Base-by-base conservation (phyloP, 805 yeast genomes). In the Cyberlindnera lachancei region DNA sequence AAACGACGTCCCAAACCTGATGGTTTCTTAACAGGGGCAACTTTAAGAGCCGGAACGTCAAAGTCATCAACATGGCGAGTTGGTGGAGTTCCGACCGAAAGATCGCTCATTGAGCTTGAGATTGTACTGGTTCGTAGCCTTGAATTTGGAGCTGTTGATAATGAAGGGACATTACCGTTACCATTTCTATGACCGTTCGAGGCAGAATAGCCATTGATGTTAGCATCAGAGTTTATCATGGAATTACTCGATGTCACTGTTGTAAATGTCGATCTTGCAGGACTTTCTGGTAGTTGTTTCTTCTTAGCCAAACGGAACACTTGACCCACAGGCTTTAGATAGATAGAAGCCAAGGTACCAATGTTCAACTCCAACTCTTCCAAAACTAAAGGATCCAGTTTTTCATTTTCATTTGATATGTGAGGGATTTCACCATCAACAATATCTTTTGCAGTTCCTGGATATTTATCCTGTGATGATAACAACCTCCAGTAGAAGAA, bases 341-440 rank as follows among this genome's bases (percentile, higher is more conserved):
- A 90, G 11, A 88, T 74, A 0, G 94, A 79, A 0, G 94, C 88
- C 33, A 90, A 59, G 0, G 87, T 64, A 2, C 96, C 96, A 21
- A 88, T 76, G 43, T 76, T 78, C 40, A 87, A 61, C 46, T 84
- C 94, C 33, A 88, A 60, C 49, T 88, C 96, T 44, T 87, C 94
- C 22, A 88, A 55, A 11, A 81, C 68, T 2, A 59, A 56, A 1
- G 80, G 78, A 40, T 85, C 90, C 35, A 87, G 61, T 34, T 73
- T 73, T 27, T 83, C 87, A 36, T 74, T 75, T 15, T 81, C 79
- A 0, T 75, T 62, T 14, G 75, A 66, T 6, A 88, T 80, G 1
- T 67, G 57, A 0, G 95, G 94, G 15, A 74, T 45, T 3, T 63
- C 61, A 11, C 75, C 73, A 42, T 75, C 65, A 10, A 87, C 66